Base-by-base conservation (phyloP, 1,284 basidiomycete genomes). In the Papiliotrema laurentii region DNA sequence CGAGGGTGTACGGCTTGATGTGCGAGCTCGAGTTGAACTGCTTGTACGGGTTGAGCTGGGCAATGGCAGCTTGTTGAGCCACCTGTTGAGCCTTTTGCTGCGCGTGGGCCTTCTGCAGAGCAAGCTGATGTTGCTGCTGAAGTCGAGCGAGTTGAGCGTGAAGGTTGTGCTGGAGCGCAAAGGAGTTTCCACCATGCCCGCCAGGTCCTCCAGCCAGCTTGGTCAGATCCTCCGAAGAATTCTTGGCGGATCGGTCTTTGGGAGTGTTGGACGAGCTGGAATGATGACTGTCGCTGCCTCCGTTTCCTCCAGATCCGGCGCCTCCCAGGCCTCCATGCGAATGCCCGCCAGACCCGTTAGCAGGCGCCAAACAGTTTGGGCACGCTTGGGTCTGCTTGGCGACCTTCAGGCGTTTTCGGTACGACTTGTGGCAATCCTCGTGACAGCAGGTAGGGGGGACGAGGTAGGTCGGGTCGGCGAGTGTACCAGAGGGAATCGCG, bases 371-470 rank as follows among this genome's bases (percentile, higher is more conserved):
- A 54, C 72, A 74, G 50, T 68, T 69, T 27, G 72, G 72, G 51
- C 72, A 73, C 0, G 71, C 72, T 45, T 69, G 67, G 14, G 71
- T 73, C 55, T 69, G 64, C 35, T 71, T 71, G n/a, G 71, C 73
- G 7, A 71, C 63, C 67, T 76, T 75, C 43, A 77, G 67, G 19
- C 74, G 64, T 51, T 74, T 76, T 26, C 75, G 65, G 56, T 76
- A 78, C 43, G 70, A 73, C 64, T 76, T 75, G 59, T 77, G 75
- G 55, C 76, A 78, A 16, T 77, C 76, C 41, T 76, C 74, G 53
- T 78, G 76, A 56, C 73, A 75, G 51, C 76, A 78, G 6, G 69
- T 61, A 5, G 76, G 76, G 2, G 76, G 75, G 2, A 72, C 66
- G 35, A 73, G 66, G 52, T 75, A 75, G 4, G 73, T 74, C 21